A percentile compares a stretch with the other conserved stretches of the same genome.
Conservation (phyloP, 768 basidiomycete genomes). For the Russula abietina region DNA sequence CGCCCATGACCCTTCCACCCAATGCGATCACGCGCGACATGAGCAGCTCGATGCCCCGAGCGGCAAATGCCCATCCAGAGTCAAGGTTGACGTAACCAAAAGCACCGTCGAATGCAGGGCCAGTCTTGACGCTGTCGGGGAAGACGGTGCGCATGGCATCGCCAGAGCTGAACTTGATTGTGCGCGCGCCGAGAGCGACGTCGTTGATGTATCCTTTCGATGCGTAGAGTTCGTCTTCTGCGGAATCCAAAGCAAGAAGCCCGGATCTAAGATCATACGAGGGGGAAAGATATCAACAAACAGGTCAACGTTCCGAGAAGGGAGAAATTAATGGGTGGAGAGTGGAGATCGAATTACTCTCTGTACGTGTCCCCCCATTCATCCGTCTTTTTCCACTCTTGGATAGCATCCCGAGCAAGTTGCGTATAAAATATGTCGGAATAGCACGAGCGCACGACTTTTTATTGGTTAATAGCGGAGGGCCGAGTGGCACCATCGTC, state of each 20-base stretch:
- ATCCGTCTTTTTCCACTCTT: constrained; percentile 58
- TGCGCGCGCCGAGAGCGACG: constrained; percentile 45
- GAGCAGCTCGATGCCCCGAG: constrained; percentile 53
- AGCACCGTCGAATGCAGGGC: constrained; percentile 32
- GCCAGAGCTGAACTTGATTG: constrained; percentile 37
- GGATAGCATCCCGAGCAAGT: constrained; percentile 73
- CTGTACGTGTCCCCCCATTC: constrained; percentile 74
- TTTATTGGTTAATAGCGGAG: constrained; percentile 30
- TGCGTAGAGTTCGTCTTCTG: constrained; percentile 38
- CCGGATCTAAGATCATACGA: constrained; percentile 47
- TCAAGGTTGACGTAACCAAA: constrained; percentile 68
- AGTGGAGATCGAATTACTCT: constrained; percentile 44
- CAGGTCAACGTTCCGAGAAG: background rate
- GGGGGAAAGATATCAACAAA: background rate
- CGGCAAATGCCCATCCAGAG: constrained; percentile 82
- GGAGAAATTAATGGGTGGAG: background rate
- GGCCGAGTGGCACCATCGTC: background rate
- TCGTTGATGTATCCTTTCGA: constrained; percentile 60
- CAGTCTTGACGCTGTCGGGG: constrained; percentile 37
- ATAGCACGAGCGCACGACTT: constrained; percentile 75
- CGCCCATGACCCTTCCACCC: constrained; percentile 54
- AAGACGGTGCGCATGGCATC: constrained; percentile 44
- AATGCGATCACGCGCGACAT: constrained; percentile 49
- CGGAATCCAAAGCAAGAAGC: constrained; percentile 51
- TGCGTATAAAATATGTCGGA: constrained; percentile 59